A percentile compares a stretch with the other conserved stretches of the same genome.
Evolutionary conservation across 2,329 filamentous ascomycete species (phyloP).

Genomic region (Microascus cirrosus): DNA sequence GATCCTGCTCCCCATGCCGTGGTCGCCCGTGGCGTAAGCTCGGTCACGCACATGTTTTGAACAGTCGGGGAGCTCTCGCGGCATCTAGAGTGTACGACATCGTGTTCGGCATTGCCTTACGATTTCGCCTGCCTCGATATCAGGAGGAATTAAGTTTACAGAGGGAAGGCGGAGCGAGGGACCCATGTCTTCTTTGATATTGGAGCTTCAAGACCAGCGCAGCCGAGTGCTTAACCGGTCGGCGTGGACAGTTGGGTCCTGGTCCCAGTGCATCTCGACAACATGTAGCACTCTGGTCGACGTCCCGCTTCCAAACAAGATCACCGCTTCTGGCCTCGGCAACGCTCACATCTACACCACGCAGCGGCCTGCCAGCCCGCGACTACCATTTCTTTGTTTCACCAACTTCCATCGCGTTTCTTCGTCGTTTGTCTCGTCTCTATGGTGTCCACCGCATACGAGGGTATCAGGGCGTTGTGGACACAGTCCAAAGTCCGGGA

Average conservation of each 20-base stretch:
- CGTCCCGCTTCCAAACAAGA: neutral
- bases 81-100: neutral
- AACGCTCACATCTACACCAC: neutral
- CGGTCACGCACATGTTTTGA: neutral
- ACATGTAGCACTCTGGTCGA: too few relatives aligned
- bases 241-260: too few relatives aligned
- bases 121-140: neutral
- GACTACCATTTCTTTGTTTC: neutral
- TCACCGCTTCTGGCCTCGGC: neutral
- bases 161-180: too few relatives aligned
- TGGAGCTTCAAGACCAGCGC: too few relatives aligned
- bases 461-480: slow-evolving; percentile 1
- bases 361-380: neutral
- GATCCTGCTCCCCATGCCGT: slow-evolving; percentile 88
- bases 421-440: neutral
- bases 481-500: neutral
- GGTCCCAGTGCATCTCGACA: too few relatives aligned
- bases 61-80: neutral
- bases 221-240: too few relatives aligned
- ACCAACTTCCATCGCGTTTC: neutral
- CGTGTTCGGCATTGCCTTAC: neutral
- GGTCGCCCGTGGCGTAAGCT: slow-evolving; percentile 78
- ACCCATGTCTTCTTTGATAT: too few relatives aligned
- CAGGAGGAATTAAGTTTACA: too few relatives aligned
- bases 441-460: neutral